Conservation (phyloP, 441 rosid genomes). For the Brassica balearica region DNA sequence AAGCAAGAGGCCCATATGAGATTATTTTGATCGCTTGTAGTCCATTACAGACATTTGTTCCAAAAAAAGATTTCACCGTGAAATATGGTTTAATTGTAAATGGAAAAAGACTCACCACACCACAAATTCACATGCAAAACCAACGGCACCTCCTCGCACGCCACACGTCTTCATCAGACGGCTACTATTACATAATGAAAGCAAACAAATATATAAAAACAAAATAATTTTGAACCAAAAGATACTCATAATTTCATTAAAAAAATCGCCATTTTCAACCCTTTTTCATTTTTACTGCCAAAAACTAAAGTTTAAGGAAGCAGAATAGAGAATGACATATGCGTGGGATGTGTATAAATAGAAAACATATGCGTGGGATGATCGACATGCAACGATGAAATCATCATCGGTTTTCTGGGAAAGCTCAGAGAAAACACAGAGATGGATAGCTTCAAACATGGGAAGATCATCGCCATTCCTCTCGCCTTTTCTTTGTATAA, state of each 20-base stretch:
- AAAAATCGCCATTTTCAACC: too few species aligned
- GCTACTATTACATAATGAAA: slow-evolving; percentile 29
- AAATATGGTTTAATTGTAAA: slow-evolving; percentile 33
- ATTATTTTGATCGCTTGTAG: too few species aligned
- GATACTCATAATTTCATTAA: not conserved
- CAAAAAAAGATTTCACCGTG: slow-evolving; percentile 44
- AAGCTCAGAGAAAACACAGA: slow-evolving; percentile 38
- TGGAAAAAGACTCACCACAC: not conserved
- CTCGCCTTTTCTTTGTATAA: slow-evolving; percentile 46
- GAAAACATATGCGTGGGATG: slow-evolving; percentile 26
- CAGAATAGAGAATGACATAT: not conserved
- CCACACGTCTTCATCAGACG: slow-evolving; percentile 34
- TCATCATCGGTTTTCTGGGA: slow-evolving; percentile 32
- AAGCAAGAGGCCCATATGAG: too few species aligned
- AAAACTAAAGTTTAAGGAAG: not conserved
- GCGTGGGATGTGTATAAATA: slow-evolving; percentile 29
- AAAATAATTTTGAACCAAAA: slow-evolving; percentile 1
- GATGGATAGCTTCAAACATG: slow-evolving; percentile 41
- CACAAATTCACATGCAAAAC: slow-evolving; percentile 33
- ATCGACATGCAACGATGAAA: slow-evolving; percentile 48
- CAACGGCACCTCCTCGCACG: not conserved
- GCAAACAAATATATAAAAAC: not conserved
- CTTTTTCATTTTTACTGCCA: not conserved
- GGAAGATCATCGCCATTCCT: slow-evolving; percentile 49
- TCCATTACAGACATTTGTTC: too few species aligned